Evolutionary conservation across 2,329 filamentous ascomycete genomes (phyloP).

Genomic region (Microsporum canis): DNA sequence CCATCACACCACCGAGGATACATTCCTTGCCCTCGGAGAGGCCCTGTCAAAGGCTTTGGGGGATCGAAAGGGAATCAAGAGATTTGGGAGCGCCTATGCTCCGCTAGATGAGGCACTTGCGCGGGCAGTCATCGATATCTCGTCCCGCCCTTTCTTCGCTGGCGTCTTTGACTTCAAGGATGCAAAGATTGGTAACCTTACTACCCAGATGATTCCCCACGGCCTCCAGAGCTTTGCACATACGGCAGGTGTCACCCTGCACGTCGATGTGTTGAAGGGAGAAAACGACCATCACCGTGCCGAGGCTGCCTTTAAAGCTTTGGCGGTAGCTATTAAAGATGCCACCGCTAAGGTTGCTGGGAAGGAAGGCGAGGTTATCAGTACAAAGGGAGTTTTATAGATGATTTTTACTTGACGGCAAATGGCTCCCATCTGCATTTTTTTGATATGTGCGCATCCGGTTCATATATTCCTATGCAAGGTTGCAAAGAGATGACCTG

Average conservation of each 20-base stretch:
- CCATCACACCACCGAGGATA: constrained; percentile 95
- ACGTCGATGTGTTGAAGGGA: constrained; percentile 84
- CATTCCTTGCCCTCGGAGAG: constrained; percentile 76
- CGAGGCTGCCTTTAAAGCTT: constrained; percentile 93
- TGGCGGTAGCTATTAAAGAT: constrained; percentile 72
- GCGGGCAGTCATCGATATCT: constrained; percentile 86
- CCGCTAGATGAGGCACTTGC: constrained; percentile 93
- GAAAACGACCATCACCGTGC: constrained; percentile 93
- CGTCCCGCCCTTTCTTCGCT: constrained; percentile 77
- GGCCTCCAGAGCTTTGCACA: constrained; percentile 90
- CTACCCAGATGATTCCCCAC: constrained; percentile 94
- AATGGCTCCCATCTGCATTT: neutral
- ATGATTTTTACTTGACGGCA: neutral
- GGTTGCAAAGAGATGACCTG: neutral
- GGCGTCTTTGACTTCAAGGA: constrained; percentile 73
- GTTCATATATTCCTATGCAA: neutral
- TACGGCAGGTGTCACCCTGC: constrained; percentile 79
- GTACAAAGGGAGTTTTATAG: constrained; percentile 82
- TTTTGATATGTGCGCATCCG: neutral
- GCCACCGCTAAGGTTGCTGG: constrained; percentile 68
- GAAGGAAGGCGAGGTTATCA: constrained; percentile 83
- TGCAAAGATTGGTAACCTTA: constrained; percentile 88
- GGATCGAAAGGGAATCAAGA: constrained; percentile 65
- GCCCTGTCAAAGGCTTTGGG: constrained; percentile 75
- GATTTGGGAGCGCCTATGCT: constrained; percentile 84